Evolutionary conservation across 768 basidiomycete genomes (phyloP), one percentile per base, ranked within the genome.

Genomic region (Phaeotremella skinneri): DNA sequence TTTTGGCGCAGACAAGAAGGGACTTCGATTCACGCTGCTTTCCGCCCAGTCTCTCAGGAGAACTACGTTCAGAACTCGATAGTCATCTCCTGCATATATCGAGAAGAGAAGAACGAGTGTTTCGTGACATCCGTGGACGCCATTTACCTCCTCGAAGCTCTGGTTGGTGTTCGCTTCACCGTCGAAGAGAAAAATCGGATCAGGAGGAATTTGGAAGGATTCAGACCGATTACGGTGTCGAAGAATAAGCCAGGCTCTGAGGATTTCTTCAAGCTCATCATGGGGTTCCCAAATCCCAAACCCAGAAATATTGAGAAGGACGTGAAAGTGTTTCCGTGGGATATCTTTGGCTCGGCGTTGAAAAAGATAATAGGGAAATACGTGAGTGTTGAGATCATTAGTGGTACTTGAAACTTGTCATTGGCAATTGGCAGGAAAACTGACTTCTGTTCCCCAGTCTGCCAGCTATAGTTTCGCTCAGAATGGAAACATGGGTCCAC

Each of bases 181-280:
- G 88, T 96, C 49, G 91, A 96, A 77, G 94, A 97, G 81, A 97
- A 94, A 82, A 97, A 97, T 70, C 82, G 94, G 52, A 94, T 97
- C 68, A 82, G 94, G 62, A 83, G 93, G 56, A 98, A 98, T 77
- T 80, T 99, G 29, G 93, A 99, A 76, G 90, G 89, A 25, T 87
- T 96, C 71, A 83, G 86, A 52, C 94, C 94, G 0, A 87, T 85
- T 55, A 96, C 93, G 0, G 85, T 97, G 2, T 88, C 88, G 27
- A 99, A 96, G 80, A 84, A 84, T 73, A 88, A 89, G 66, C 79
- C 83, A 0, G 87, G 85, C 11, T 86, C 84, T 57, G 89, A 89
- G 67, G 81, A 83, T n/a, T 90, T 97, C 76, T 99, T 97, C 82
- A 86, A 89, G 79, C 83, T 86, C 66, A 92, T 99, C 79, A 97